Conservation (phyloP, 306 rosid species). For the Prunus padus region DNA sequence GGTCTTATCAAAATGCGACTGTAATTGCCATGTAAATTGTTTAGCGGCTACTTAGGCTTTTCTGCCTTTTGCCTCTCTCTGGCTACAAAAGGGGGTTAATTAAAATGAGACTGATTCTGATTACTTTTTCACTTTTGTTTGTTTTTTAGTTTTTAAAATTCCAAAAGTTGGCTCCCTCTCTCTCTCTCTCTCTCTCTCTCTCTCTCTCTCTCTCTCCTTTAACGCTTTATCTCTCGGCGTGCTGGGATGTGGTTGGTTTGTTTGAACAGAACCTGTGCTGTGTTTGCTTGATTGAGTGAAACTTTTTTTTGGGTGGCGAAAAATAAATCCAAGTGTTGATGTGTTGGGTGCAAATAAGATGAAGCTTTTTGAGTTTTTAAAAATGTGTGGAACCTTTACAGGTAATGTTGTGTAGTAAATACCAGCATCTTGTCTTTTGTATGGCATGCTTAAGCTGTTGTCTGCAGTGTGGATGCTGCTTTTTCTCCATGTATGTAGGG, state of each 20-base stretch:
- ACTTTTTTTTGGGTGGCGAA: background rate
- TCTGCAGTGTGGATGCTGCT: too few relatives aligned
- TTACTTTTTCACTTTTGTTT: background rate
- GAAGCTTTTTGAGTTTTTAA: background rate
- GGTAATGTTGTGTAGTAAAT: background rate
- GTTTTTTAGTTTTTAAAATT: background rate
- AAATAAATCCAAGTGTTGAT: too few relatives aligned
- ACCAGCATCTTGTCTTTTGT: background rate
- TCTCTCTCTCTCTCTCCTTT: background rate
- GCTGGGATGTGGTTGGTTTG: conserved; percentile 6
- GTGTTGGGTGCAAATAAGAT: background rate
- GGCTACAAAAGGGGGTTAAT: background rate
- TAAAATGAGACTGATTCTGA: conserved; percentile 9
- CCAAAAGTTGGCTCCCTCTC: background rate
- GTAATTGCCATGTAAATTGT: conserved; percentile 41
- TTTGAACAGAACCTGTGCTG: background rate
- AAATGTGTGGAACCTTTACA: background rate
- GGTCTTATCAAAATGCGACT: conserved; percentile 17
- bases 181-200: too few relatives aligned
- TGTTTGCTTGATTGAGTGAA: background rate
- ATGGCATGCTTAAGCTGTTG: background rate
- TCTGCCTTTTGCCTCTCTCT: conserved; percentile 4
- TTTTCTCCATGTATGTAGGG: background rate
- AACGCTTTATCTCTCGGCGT: conserved; percentile 3
- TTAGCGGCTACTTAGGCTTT: conserved; percentile 35